phyloP scores from a whole-genome alignment of 768 basidiomycete genomes.

The Pleurotus sapidus region DNA sequence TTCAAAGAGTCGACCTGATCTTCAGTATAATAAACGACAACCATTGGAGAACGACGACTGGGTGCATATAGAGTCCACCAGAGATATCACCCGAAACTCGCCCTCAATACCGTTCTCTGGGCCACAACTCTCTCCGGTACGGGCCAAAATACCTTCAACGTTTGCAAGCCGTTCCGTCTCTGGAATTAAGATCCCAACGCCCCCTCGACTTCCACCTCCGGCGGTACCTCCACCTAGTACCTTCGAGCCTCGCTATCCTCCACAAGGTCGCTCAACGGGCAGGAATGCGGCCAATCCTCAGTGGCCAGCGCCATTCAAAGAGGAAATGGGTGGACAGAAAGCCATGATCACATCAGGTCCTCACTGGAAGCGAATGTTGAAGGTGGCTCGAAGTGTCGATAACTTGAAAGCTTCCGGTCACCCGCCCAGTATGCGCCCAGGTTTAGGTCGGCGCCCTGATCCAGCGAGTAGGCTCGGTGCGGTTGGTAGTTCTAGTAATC shows the following conservation, averaged over 20 bases:
- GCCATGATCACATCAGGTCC: constrained; percentile 28
- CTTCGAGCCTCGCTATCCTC: constrained; percentile 28
- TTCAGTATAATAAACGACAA: constrained; percentile 18
- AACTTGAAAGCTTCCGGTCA: constrained; percentile 37
- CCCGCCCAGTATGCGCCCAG: constrained; percentile 30
- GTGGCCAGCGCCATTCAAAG: constrained; percentile 48
- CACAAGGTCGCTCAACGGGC: constrained; percentile 31
- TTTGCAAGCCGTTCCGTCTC: constrained; percentile 19
- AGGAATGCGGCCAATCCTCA: constrained; percentile 41
- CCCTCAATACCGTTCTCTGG: constrained; percentile 20
- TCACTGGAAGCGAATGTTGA: constrained; percentile 26
- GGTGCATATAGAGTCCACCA: background rate
- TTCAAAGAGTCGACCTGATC: constrained; percentile 14
- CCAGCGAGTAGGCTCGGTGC: constrained; percentile 19
- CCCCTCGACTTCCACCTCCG: constrained; percentile 38
- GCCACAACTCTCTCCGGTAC: constrained; percentile 26
- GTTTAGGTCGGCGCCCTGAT: constrained; percentile 24
- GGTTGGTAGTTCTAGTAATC: constrained; percentile 16
- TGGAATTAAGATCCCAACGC: constrained; percentile 28
- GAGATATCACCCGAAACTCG: constrained; percentile 14
- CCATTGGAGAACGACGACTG: constrained; percentile 22
- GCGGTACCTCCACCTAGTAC: constrained; percentile 21
- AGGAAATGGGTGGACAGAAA: constrained; percentile 37
- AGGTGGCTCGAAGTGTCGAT: constrained; percentile 57
- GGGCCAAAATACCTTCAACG: constrained; percentile 28